A percentile compares a stretch with the other conserved stretches of the same genome.
Evolutionary conservation across 805 yeast genomes (phyloP).

Genomic region (Torulaspora franciscae): DNA sequence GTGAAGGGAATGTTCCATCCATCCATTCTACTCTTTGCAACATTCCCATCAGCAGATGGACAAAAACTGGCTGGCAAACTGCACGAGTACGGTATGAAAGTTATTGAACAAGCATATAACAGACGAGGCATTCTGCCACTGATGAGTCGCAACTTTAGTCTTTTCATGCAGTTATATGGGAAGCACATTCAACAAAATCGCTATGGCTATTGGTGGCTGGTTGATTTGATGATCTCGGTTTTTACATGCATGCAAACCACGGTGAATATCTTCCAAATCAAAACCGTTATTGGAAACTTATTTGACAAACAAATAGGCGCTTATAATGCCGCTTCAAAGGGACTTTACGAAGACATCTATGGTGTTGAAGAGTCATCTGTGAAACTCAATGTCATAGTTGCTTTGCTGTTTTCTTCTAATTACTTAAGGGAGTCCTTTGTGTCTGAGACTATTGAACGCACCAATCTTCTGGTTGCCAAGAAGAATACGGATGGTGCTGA

Average conservation of each 20-base stretch:
- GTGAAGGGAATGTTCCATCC: conserved; percentile 48
- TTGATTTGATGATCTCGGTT: conserved; percentile 43
- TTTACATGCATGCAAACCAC: conserved; percentile 50
- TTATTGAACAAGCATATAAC: conserved; percentile 48
- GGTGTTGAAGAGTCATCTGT: conserved; percentile 56
- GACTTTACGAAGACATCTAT: conserved; percentile 46
- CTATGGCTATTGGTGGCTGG: conserved; percentile 42
- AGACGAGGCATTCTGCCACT: conserved; percentile 67
- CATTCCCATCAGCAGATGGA: conserved; percentile 26
- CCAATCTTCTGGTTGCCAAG: conserved; percentile 45
- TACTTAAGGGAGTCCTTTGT: conserved; percentile 26
- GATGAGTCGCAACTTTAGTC: conserved; percentile 44
- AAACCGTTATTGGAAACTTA: conserved; percentile 48
- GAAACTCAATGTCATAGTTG: conserved; percentile 46
- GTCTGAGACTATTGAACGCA: conserved; percentile 29
- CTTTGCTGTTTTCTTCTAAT: conserved; percentile 37
- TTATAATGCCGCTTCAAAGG: conserved; percentile 20
- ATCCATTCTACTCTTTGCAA: conserved; percentile 39
- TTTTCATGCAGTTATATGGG: conserved; percentile 39
- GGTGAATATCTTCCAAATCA: conserved; percentile 54
- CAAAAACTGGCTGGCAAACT: conserved; percentile 6
- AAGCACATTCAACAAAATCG: conserved; percentile 37
- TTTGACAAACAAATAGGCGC: conserved; percentile 44
- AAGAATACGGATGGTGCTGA: conserved; percentile 65
- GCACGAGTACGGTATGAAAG: conserved; percentile 35